Evolutionary conservation across 225 moss, liverwort and hornwort genomes (phyloP).

Genomic region (Marchantia paleacea): DNA sequence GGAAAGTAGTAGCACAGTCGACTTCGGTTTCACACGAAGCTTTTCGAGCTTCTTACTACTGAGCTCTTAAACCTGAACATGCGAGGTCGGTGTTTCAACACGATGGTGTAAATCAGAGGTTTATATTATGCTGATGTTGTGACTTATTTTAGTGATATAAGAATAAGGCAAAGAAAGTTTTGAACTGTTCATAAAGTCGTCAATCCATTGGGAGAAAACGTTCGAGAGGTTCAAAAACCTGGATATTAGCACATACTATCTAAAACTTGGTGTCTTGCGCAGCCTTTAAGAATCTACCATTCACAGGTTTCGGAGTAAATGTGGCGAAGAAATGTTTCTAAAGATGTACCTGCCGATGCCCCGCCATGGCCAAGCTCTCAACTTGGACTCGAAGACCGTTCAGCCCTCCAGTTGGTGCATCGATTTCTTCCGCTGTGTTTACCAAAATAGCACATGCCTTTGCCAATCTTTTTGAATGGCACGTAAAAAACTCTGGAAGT

Average conservation of each 20-base stretch:
- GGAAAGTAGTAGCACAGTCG: no score
- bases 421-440: constrained; percentile 27
- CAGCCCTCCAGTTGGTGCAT: constrained; percentile 16
- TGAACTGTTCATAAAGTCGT: no score
- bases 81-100: no score
- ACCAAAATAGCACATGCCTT: constrained; percentile 21
- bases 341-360: not conserved
- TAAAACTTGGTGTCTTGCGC: no score
- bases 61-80: no score
- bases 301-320: not conserved
- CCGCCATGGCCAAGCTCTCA: not conserved
- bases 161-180: no score
- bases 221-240: no score
- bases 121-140: not conserved
- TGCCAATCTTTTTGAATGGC: not conserved
- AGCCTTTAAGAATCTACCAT: not conserved
- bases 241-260: no score
- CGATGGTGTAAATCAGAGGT: no score
- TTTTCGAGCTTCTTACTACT: no score
- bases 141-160: not conserved
- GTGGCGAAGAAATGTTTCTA: not conserved
- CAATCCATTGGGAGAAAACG: no score
- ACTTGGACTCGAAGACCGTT: constrained; percentile 3
- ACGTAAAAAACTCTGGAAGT: not conserved
- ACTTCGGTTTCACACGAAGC: no score